Conservation (phyloP, 2,329 filamentous ascomycete genomes). For the Alternaria conjuncta region DNA sequence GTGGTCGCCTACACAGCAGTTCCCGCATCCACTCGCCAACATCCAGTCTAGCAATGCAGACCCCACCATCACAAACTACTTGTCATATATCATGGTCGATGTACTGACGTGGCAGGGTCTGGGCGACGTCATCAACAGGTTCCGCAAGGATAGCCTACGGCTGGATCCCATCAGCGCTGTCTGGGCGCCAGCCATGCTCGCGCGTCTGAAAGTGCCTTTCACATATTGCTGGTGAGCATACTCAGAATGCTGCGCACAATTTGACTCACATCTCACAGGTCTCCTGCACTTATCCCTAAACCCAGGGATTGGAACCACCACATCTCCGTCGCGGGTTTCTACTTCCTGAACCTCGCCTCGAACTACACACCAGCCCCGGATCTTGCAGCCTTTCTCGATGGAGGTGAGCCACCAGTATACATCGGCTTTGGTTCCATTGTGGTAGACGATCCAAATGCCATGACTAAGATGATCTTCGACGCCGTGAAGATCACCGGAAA, state of each 20-base stretch:
- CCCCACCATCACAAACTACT: slow-evolving; percentile 77
- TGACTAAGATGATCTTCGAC: slow-evolving; percentile 51
- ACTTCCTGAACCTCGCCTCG: slow-evolving; percentile 48
- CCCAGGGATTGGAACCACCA: slow-evolving; percentile 54
- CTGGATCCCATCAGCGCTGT: slow-evolving; percentile 80
- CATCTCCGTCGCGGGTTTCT: slow-evolving; percentile 51
- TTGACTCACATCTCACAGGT: slow-evolving; percentile 27
- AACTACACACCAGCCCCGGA: slow-evolving; percentile 50
- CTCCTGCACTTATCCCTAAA: slow-evolving; percentile 53
- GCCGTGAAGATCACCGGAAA: slow-evolving; percentile 64
- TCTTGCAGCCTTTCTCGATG: slow-evolving; percentile 48
- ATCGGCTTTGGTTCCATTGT: slow-evolving; percentile 53
- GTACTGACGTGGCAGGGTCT: slow-evolving; percentile 94
- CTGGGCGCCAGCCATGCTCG: slow-evolving; percentile 81
- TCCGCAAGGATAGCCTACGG: slow-evolving; percentile 75
- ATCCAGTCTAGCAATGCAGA: slow-evolving; percentile 79
- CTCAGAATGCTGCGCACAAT: neutral
- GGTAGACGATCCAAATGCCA: slow-evolving; percentile 51
- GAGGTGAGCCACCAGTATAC: slow-evolving; percentile 50
- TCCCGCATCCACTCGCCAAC: slow-evolving; percentile 86
- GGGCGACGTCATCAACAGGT: slow-evolving; percentile 89
- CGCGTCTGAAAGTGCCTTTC: slow-evolving; percentile 77
- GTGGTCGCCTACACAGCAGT: slow-evolving; percentile 84
- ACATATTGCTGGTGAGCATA: slow-evolving; percentile 80
- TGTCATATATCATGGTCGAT: slow-evolving; percentile 84